Percentiles rank a stretch among this genome's conserved stretches.
phyloP scores from a whole-genome alignment of 2,329 filamentous ascomycete species.

The Colletotrichum brevisporum region DNA sequence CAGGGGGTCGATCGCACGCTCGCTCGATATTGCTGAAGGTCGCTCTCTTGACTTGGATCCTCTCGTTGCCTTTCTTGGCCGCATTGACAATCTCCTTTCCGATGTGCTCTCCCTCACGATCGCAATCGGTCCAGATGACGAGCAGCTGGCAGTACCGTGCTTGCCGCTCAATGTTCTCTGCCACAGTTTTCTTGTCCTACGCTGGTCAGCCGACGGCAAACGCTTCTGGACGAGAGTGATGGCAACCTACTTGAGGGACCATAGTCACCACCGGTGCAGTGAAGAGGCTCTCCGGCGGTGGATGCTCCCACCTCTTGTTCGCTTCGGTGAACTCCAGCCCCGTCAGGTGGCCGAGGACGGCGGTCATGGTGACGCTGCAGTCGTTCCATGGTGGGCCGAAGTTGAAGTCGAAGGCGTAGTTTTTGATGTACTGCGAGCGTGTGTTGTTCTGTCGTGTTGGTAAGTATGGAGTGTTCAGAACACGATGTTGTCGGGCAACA shows the following conservation, averaged over 20 bases:
- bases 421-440: slow-evolving; percentile 86
- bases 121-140: slow-evolving; percentile 99
- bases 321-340: slow-evolving; percentile 81
- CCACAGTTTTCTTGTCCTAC: slow-evolving; percentile 84
- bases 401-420: slow-evolving; percentile 92
- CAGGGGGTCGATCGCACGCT: slow-evolving; percentile 69
- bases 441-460: slow-evolving; percentile 71
- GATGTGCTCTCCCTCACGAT: slow-evolving; percentile 97
- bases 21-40: slow-evolving; percentile 96
- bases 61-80: slow-evolving; percentile 79
- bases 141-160: slow-evolving; percentile 80
- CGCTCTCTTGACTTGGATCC: slow-evolving; percentile 86
- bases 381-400: slow-evolving; percentile 86
- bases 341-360: slow-evolving; percentile 90
- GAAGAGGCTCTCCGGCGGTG: slow-evolving; percentile 84
- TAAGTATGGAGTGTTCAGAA: too few relatives aligned
- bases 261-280: slow-evolving; percentile 80
- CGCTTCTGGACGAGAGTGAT: background rate
- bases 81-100: slow-evolving; percentile 90
- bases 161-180: slow-evolving; percentile 86
- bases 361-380: slow-evolving; percentile 93
- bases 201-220: slow-evolving; percentile 23
- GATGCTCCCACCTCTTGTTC: slow-evolving; percentile 85
- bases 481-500: slow-evolving; percentile 33
- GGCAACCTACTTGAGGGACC: slow-evolving; percentile 72